Evolutionary conservation across 768 basidiomycete species (phyloP).

Genomic region (Leucocoprinus sp.): DNA sequence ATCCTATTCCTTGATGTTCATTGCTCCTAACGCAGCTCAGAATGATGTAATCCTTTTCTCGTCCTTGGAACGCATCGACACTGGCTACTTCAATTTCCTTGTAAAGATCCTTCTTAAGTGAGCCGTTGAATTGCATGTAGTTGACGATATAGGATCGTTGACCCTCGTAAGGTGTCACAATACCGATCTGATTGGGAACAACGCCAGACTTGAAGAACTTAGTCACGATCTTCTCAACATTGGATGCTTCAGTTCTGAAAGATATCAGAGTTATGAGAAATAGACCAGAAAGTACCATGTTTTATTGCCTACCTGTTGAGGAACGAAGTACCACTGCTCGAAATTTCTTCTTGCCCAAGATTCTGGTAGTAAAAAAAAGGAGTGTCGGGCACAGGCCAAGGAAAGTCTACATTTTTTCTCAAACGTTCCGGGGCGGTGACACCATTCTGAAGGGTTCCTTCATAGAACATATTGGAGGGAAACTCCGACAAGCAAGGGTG

Average conservation of each 20-base stretch:
- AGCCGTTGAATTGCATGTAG: conserved; percentile 99
- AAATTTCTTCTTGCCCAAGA: conserved; percentile 97
- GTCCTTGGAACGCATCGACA: conserved; percentile 98
- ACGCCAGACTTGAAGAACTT: conserved; percentile 99
- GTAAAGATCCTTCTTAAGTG: conserved; percentile 97
- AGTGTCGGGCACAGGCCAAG: conserved; percentile 94
- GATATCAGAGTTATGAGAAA: neutral
- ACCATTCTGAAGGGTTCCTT: conserved; percentile 97
- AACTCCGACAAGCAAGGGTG: conserved; percentile 99
- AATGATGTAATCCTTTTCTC: conserved; percentile 99
- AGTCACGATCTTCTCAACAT: conserved; percentile 99
- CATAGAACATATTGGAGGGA: conserved; percentile 99
- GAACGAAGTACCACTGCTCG: conserved; percentile 97
- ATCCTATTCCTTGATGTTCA: conserved; percentile 98
- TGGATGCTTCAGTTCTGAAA: conserved; percentile 89
- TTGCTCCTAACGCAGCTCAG: conserved; percentile 96
- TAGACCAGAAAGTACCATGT: conserved; percentile 10
- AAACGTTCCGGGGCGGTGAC: conserved; percentile 97
- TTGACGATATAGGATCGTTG: conserved; percentile 97
- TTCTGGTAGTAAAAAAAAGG: conserved; percentile 99
- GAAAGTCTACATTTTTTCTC: conserved; percentile 98
- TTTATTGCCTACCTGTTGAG: conserved; percentile 65
- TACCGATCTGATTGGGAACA: conserved; percentile 90
- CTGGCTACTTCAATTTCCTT: conserved; percentile 99
- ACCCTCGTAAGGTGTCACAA: conserved; percentile 98